Percentiles rank a stretch among this genome's conserved stretches.
Evolutionary conservation across 805 yeast species (phyloP).

Genomic region (Wickerhamiella qilinensis): DNA sequence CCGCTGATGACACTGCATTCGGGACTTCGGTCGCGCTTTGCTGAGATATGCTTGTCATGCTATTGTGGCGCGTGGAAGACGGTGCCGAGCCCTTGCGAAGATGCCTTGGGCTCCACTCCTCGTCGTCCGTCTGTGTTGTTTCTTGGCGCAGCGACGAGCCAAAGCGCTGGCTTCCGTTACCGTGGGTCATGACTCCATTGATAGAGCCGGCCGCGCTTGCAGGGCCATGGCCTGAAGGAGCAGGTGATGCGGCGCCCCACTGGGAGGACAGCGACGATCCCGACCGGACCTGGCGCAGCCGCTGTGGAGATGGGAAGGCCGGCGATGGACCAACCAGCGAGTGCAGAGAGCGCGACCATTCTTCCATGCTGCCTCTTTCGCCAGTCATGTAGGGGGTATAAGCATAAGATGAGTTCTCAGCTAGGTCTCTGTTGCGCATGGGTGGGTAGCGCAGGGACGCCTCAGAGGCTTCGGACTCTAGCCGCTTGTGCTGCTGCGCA

Average conservation of each 20-base stretch:
- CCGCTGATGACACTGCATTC: neutral
- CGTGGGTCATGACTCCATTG: neutral
- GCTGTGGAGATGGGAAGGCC: conserved; percentile 10
- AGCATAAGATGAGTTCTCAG: neutral
- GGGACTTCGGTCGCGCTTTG: too few species aligned
- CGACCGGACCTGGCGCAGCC: conserved; percentile 3
- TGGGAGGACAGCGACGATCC: neutral
- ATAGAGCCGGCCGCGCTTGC: neutral
- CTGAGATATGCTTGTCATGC: neutral
- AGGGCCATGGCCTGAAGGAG: neutral
- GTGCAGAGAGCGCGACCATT: conserved; percentile 15
- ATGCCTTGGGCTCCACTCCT: neutral
- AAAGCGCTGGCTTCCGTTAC: neutral
- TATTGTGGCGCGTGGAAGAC: neutral
- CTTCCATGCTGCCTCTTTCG: conserved; percentile 9
- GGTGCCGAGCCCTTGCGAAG: neutral
- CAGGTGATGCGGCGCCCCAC: neutral
- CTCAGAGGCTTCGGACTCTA: neutral
- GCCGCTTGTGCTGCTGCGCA: neutral
- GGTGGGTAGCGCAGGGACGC: neutral
- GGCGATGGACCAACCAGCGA: conserved; percentile 12
- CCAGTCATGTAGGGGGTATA: conserved; percentile 4
- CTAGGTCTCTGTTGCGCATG: neutral
- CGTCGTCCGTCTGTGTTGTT: neutral
- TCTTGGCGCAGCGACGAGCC: neutral